A percentile compares a stretch with the other conserved stretches of the same genome.
phyloP scores from a whole-genome alignment of 1,284 basidiomycete species.

The Moesziomyces globuligerus region DNA sequence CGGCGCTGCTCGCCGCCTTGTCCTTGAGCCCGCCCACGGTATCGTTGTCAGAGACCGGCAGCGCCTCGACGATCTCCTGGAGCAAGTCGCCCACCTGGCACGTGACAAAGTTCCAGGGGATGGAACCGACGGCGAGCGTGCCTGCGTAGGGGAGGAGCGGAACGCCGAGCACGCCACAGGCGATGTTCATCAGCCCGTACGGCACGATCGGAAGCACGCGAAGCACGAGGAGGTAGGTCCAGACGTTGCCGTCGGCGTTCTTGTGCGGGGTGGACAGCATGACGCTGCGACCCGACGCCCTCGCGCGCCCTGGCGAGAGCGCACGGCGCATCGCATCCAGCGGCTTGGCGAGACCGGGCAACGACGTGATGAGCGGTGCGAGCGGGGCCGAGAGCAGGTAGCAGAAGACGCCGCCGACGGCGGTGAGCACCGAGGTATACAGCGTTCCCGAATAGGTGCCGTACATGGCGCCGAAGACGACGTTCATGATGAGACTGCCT shows the following conservation, averaged over 20 bases:
- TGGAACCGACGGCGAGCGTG: conserved; percentile 59
- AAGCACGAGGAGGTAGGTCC: conserved; percentile 62
- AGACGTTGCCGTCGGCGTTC: conserved; percentile 44
- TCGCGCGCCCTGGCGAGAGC: conserved; percentile 39
- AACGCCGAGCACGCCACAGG: conserved; percentile 62
- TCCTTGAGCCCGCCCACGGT: conserved; percentile 24
- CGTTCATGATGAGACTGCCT: conserved; percentile 65
- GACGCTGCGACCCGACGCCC: conserved; percentile 41
- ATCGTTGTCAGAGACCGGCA: conserved; percentile 35
- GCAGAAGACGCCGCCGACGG: conserved; percentile 62
- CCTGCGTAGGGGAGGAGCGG: conserved; percentile 61
- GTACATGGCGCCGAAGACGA: conserved; percentile 66
- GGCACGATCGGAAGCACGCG: conserved; percentile 65
- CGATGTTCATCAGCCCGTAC: conserved; percentile 66
- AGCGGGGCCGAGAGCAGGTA: conserved; percentile 61
- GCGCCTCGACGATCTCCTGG: conserved; percentile 58
- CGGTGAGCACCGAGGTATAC: conserved; percentile 61
- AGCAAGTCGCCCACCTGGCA: conserved; percentile 64
- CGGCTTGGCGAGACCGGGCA: conserved; percentile 61
- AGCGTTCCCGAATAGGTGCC: conserved; percentile 61
- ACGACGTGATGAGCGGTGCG: conserved; percentile 47
- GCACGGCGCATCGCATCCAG: conserved; percentile 59
- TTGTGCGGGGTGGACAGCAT: conserved; percentile 33
- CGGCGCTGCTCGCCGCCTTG: conserved; percentile 33
- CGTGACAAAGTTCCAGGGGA: conserved; percentile 66